Evolutionary conservation across 257 asterid species (phyloP).

Genomic region (Plectranthus barbatus): DNA sequence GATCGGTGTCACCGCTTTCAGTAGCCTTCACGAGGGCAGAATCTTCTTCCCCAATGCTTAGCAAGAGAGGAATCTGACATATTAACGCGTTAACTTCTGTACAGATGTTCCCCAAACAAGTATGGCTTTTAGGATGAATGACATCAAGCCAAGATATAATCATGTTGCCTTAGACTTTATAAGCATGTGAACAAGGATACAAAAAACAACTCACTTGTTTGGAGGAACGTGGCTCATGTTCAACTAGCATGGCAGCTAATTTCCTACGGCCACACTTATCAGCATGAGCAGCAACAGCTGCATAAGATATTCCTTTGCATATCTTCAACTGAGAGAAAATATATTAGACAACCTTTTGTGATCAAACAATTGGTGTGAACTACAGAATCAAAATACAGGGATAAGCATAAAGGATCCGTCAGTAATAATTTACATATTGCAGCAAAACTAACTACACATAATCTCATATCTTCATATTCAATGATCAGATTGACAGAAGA

Average conservation of each 20-base stretch:
- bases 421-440: neutral
- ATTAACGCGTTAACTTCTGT: neutral
- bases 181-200: conserved; percentile 6
- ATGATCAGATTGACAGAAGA: neutral
- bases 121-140: neutral
- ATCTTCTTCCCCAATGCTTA: conserved; percentile 96
- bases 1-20: conserved; percentile 97
- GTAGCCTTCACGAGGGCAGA: conserved; percentile 80
- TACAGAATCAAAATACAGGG: neutral
- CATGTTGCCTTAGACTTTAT: neutral
- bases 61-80: conserved; percentile 81
- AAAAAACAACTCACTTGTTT: conserved; percentile 49
- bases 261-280: conserved; percentile 90
- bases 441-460: neutral
- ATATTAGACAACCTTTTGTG: conserved; percentile 16
- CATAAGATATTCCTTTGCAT: conserved; percentile 97
- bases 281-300: conserved; percentile 97
- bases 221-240: conserved; percentile 84
- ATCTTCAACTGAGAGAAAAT: conserved; percentile 60
- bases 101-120: neutral
- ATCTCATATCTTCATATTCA: neutral
- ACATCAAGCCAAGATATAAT: neutral
- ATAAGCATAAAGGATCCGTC: neutral
- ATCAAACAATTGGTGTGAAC: neutral
- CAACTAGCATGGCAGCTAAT: conserved; percentile 95